A percentile compares a stretch with the other conserved stretches of the same genome.
Evolutionary conservation across 495 filamentous ascomycete species (phyloP).

Genomic region (Xylaria acuta): DNA sequence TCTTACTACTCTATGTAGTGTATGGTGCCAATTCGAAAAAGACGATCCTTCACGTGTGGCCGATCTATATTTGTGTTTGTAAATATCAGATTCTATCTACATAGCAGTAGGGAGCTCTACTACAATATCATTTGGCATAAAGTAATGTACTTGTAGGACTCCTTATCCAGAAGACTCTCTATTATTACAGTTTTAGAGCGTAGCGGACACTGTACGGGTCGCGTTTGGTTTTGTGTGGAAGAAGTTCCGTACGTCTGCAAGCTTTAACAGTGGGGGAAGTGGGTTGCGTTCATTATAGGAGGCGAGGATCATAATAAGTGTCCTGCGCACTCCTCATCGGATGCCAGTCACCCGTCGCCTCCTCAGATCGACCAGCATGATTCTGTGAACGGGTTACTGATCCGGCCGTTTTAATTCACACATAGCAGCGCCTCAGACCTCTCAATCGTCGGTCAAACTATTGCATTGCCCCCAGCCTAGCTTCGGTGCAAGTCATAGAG

Average conservation of each 20-base stretch:
- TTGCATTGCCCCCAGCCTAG: not conserved
- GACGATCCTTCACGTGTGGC: not conserved
- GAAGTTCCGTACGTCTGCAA: conserved; percentile 6
- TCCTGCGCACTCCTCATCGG: not conserved
- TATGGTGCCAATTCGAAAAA: not conserved
- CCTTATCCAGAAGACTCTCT: not conserved
- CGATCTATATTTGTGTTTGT: not conserved
- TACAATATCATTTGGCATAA: too few relatives aligned
- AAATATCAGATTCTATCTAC: too few relatives aligned
- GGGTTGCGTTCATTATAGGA: conserved; percentile 4
- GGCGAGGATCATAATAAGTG: conserved; percentile 15
- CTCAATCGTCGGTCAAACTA: not conserved
- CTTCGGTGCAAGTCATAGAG: not conserved
- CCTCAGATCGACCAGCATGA: not conserved
- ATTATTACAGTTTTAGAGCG: not conserved
- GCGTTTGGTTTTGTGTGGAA: not conserved
- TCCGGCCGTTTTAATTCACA: not conserved
- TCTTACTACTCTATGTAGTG: not conserved
- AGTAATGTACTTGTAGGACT: not conserved
- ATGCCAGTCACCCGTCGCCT: not conserved
- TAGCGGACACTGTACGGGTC: conserved; percentile 6
- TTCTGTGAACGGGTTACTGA: not conserved
- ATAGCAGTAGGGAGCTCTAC: too few relatives aligned
- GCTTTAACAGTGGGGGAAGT: not conserved
- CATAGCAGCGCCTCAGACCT: not conserved